phyloP scores from a whole-genome alignment of 345 rosid species.

The Clarkia xantiana region DNA sequence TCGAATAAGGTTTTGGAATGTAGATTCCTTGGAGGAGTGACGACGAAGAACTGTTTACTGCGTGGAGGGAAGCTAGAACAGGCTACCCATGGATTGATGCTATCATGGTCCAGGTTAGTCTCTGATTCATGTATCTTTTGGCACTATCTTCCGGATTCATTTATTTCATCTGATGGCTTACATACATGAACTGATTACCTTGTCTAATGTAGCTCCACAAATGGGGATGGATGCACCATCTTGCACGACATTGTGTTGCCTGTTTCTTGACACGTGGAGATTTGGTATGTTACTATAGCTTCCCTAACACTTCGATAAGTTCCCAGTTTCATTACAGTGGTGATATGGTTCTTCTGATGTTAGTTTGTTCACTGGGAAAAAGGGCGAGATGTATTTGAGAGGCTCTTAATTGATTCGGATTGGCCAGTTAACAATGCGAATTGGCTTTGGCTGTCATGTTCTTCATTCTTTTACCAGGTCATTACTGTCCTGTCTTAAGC shows the following conservation, averaged over 20 bases:
- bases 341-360: constrained; percentile 21
- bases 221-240: constrained; percentile 99
- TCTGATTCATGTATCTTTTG: constrained; percentile 3
- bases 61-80: constrained; percentile 91
- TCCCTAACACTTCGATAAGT: background rate
- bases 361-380: constrained; percentile 97
- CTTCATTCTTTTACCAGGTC: constrained; percentile 96
- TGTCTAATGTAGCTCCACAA: constrained; percentile 44
- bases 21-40: constrained; percentile 96
- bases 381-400: constrained; percentile 90
- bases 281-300: constrained; percentile 34
- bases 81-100: constrained; percentile 99
- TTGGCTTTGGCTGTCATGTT: constrained; percentile 94
- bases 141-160: background rate
- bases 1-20: constrained; percentile 2
- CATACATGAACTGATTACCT: background rate
- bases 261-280: constrained; percentile 95
- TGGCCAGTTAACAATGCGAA: constrained; percentile 93
- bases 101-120: constrained; percentile 81
- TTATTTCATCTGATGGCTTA: background rate
- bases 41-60: constrained; percentile 47
- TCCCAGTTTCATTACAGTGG: constrained; percentile 6
- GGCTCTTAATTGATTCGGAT: constrained; percentile 87
- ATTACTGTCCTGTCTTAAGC: background rate
- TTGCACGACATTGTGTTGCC: constrained; percentile 83